Evolutionary conservation across 108 stramenopile genomes (phyloP).

Genomic region (Cyclotella sp.): DNA sequence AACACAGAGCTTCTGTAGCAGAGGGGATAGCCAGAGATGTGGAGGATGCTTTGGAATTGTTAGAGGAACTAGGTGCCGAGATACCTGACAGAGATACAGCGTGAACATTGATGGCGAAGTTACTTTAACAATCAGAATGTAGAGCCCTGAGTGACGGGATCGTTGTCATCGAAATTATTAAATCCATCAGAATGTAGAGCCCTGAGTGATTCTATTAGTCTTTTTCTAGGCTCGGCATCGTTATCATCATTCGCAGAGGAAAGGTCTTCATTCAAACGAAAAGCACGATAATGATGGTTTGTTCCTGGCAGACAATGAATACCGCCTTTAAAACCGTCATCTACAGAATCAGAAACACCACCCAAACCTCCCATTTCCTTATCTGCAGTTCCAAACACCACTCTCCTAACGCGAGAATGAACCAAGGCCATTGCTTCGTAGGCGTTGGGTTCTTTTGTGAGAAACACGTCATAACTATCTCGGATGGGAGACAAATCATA

Average conservation of each 20-base stretch:
- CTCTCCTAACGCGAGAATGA: conserved; percentile 72
- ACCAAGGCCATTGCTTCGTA: conserved; percentile 86
- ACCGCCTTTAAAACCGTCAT: conserved; percentile 10
- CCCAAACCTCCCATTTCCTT: conserved; percentile 53
- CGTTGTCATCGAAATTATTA: not conserved
- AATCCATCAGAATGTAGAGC: conserved; percentile 2
- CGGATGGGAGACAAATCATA: not conserved
- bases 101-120: not conserved
- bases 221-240: not conserved
- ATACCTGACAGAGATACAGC: conserved; percentile 15
- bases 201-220: not conserved
- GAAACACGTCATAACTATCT: conserved; percentile 64
- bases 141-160: not conserved
- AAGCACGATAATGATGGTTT: conserved; percentile 84
- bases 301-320: conserved; percentile 81
- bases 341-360: conserved; percentile 29
- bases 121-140: conserved; percentile 1
- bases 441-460: conserved; percentile 66
- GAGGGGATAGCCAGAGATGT: conserved; percentile 52
- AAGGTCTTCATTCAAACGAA: conserved; percentile 31
- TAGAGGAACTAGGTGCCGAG: conserved; percentile 48
- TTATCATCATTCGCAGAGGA: not conserved
- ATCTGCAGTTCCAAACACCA: conserved; percentile 61
- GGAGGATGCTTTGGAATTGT: conserved; percentile 48
- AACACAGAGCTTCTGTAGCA: conserved; percentile 39